phyloP scores from a whole-genome alignment of 2,329 filamentous ascomycete genomes.

The Ambrosiella cleistominuta region DNA sequence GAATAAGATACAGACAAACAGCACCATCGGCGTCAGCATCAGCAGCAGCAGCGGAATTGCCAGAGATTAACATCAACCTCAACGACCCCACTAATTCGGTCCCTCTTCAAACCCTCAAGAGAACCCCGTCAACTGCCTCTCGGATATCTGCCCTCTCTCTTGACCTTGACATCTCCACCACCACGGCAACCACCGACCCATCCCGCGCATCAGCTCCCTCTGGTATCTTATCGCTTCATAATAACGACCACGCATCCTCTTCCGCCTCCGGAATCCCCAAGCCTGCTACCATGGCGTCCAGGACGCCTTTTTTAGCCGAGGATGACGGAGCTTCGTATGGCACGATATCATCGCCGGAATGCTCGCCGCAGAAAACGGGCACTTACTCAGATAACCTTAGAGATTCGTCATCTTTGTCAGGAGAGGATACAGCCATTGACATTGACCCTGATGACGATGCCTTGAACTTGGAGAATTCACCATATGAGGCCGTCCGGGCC shows the following conservation, averaged over 20 bases:
- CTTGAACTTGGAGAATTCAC: slow-evolving; percentile 34
- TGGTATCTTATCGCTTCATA: neutral
- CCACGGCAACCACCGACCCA: neutral
- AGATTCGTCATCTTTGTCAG: neutral
- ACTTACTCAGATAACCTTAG: neutral
- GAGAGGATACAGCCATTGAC: slow-evolving; percentile 3
- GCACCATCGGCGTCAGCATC: neutral
- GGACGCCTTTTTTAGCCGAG: slow-evolving; percentile 7
- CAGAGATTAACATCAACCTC: neutral
- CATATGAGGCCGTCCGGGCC: slow-evolving; percentile 63
- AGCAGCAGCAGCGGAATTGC: neutral
- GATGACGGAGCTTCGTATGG: slow-evolving; percentile 10
- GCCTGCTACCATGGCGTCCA: slow-evolving; percentile 4
- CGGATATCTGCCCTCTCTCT: slow-evolving; percentile 1
- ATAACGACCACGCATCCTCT: neutral
- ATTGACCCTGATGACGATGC: slow-evolving; percentile 10
- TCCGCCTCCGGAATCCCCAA: neutral
- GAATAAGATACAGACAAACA: too few species aligned
- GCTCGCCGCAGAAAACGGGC: slow-evolving; percentile 5
- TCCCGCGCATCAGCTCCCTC: neutral
- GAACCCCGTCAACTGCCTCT: neutral
- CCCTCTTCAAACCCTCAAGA: slow-evolving; percentile 1
- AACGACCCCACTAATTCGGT: neutral
- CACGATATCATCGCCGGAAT: slow-evolving; percentile 9
- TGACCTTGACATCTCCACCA: neutral